A percentile compares a stretch with the other conserved stretches of the same genome.
Conservation (phyloP, 257 asterid genomes). For the Solanum dulcamara region DNA sequence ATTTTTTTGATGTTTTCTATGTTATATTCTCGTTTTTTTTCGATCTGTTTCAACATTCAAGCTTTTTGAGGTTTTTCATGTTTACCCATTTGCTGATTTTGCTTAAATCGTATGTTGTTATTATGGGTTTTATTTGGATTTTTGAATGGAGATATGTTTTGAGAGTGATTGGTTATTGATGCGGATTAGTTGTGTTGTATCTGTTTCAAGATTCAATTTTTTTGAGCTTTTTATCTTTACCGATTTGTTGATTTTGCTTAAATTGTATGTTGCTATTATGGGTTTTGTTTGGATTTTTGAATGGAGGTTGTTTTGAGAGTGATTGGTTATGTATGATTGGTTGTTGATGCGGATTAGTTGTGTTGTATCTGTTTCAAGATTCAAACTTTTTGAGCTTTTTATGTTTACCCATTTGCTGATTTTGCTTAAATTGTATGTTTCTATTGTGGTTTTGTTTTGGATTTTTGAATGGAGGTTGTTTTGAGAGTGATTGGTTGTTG, state of each 20-base stretch:
- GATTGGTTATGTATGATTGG: not conserved
- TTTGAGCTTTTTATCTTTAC: not conserved
- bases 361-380: not conserved
- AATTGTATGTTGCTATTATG: not conserved
- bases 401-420: not conserved
- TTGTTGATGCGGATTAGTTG: not conserved
- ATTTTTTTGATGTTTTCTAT: not conserved
- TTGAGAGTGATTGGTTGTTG: not conserved
- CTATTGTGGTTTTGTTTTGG: not conserved
- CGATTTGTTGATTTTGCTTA: not conserved
- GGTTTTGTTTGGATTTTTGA: not conserved
- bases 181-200: not conserved
- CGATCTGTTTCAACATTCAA: not conserved
- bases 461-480: not conserved
- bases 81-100: not conserved
- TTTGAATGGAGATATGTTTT: not conserved
- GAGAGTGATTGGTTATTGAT: not conserved
- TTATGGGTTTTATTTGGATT: not conserved
- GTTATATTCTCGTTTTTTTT: not conserved
- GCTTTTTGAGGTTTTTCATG: not conserved
- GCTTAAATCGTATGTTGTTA: not conserved
- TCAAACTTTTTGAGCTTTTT: not conserved
- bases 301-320: not conserved
- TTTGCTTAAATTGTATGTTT: not conserved
- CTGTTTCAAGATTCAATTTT: not conserved